A percentile compares a stretch with the other conserved stretches of the same genome.
phyloP scores from a whole-genome alignment of 768 basidiomycete genomes.

The Tylopilus vinaceipallidus region DNA sequence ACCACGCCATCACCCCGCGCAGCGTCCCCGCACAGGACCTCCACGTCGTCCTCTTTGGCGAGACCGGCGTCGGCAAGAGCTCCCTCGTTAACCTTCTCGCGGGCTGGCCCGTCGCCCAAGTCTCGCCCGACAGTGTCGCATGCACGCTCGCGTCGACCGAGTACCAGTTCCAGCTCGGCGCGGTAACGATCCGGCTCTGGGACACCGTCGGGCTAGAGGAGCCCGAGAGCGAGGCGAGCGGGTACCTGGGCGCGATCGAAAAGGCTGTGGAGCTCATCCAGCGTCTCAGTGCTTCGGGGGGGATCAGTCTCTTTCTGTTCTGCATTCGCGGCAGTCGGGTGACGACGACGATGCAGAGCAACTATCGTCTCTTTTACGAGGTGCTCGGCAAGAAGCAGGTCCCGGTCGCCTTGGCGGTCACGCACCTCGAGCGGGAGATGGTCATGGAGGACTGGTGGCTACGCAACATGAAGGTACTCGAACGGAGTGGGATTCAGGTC shows the following conservation, averaged over 20 bases:
- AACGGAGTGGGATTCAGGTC: constrained; percentile 17
- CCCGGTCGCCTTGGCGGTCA: constrained; percentile 39
- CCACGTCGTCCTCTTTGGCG: constrained; percentile 41
- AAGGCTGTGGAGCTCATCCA: constrained; percentile 32
- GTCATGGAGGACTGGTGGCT: constrained; percentile 34
- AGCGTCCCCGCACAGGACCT: constrained; percentile 17
- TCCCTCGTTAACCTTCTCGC: constrained; percentile 39
- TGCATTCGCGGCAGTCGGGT: constrained; percentile 32
- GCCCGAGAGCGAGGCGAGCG: constrained; percentile 10
- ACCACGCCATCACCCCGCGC: constrained; percentile 23
- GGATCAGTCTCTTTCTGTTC: constrained; percentile 32
- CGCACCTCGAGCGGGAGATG: constrained; percentile 35
- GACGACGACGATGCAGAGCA: constrained; percentile 28
- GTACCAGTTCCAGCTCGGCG: constrained; percentile 26
- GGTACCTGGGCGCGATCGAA: constrained; percentile 28
- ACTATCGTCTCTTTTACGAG: constrained; percentile 37
- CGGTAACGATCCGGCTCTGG: constrained; percentile 24
- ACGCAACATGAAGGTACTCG: constrained; percentile 23
- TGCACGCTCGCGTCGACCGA: constrained; percentile 31
- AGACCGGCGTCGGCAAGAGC: constrained; percentile 36
- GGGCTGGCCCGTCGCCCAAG: constrained; percentile 26
- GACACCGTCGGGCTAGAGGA: constrained; percentile 36
- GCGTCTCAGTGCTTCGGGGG: constrained; percentile 24
- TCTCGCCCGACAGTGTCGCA: constrained; percentile 29
- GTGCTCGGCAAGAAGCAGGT: constrained; percentile 38